Conservation (phyloP, 1,284 basidiomycete genomes). For the Spongispora temasekensis region DNA sequence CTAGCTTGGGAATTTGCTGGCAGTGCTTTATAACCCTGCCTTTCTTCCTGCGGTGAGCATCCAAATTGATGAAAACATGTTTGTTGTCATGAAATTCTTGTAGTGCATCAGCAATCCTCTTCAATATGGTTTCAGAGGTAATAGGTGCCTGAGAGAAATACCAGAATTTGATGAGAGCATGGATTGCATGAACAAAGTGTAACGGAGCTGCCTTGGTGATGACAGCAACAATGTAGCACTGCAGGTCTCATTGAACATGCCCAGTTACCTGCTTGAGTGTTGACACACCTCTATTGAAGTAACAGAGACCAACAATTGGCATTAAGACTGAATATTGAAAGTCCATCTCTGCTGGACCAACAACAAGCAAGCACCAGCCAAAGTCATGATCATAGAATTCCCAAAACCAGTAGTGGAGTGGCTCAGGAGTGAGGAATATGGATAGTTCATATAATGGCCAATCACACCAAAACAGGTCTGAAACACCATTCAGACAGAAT, state of each 20-base stretch:
- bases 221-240: constrained; percentile 24
- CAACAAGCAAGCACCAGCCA: background rate
- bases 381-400: background rate
- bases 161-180: constrained; percentile 25
- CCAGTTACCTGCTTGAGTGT: constrained; percentile 2
- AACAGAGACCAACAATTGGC: background rate
- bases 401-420: background rate
- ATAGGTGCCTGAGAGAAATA: background rate
- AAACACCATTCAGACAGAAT: background rate
- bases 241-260: background rate
- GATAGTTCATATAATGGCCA: background rate
- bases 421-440: background rate
- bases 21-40: background rate
- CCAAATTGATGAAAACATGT: constrained; percentile 7
- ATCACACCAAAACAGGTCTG: background rate
- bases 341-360: background rate
- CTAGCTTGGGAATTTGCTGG: constrained; percentile 25
- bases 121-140: background rate
- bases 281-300: background rate
- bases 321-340: constrained; percentile 7
- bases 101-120: background rate
- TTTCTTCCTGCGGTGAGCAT: background rate
- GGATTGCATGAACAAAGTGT: constrained; percentile 28
- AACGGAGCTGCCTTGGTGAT: constrained; percentile 27
- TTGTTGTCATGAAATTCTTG: constrained; percentile 13